Conservation (phyloP, 345 rosid genomes). For the Populus ilicifolia region DNA sequence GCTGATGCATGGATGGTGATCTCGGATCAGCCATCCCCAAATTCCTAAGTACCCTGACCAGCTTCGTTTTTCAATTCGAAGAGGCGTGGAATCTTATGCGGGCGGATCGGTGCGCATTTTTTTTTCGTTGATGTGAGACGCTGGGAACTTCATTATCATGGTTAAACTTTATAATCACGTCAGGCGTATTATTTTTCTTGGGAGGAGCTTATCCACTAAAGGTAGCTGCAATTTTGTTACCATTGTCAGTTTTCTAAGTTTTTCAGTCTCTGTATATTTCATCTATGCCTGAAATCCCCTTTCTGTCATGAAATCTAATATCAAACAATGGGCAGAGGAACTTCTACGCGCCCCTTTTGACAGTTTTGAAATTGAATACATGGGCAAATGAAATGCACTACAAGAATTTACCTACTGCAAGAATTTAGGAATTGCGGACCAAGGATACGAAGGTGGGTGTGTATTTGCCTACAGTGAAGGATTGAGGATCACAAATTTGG, state of each 20-base stretch:
- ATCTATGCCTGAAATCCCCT: background rate
- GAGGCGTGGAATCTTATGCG: too few relatives aligned
- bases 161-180: too few relatives aligned
- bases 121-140: too few relatives aligned
- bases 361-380: background rate
- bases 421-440: background rate
- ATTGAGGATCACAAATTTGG: background rate
- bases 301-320: too few relatives aligned
- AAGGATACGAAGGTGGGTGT: background rate
- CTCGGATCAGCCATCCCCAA: background rate
- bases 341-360: background rate
- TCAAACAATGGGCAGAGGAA: too few relatives aligned
- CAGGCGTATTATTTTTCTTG: too few relatives aligned
- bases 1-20: background rate
- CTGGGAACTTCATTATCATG: too few relatives aligned
- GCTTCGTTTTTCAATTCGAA: too few relatives aligned
- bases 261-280: background rate
- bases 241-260: background rate
- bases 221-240: background rate
- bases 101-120: background rate
- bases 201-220: background rate
- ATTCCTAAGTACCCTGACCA: too few relatives aligned
- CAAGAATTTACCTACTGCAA: background rate
- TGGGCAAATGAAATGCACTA: background rate
- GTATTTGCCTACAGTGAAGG: background rate